phyloP scores from a whole-genome alignment of 179 eudicot species.

The Pouteria campechiana region DNA sequence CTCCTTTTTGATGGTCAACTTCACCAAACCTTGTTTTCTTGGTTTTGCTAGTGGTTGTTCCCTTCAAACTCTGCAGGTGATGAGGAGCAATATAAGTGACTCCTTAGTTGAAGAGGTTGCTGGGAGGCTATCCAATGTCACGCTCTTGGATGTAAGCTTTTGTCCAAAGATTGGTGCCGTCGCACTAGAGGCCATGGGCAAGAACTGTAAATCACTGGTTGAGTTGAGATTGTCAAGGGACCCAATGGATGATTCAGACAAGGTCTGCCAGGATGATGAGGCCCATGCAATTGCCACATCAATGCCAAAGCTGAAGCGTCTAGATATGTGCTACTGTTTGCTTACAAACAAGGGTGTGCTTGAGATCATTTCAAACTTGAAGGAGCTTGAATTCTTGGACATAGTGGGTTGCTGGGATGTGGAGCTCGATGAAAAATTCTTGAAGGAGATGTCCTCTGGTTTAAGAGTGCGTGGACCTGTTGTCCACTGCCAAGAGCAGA shows the following conservation, averaged over 20 bases:
- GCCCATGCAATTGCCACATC: slow-evolving; percentile 55
- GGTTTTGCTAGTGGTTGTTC: slow-evolving; percentile 45
- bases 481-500: slow-evolving; percentile 11
- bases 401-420: slow-evolving; percentile 73
- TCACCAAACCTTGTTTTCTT: neutral
- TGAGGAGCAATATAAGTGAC: slow-evolving; percentile 43
- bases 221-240: slow-evolving; percentile 44
- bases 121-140: slow-evolving; percentile 24
- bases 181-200: slow-evolving; percentile 43
- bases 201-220: slow-evolving; percentile 39
- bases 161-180: slow-evolving; percentile 49
- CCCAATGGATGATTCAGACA: slow-evolving; percentile 41
- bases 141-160: slow-evolving; percentile 55
- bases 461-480: slow-evolving; percentile 61
- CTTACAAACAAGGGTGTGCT: slow-evolving; percentile 28
- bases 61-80: slow-evolving; percentile 38
- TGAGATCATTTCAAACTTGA: slow-evolving; percentile 26
- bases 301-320: slow-evolving; percentile 66
- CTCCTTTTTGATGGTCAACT: no score
- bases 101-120: slow-evolving; percentile 34
- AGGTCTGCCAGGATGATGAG: slow-evolving; percentile 51
- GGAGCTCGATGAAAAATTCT: slow-evolving; percentile 32
- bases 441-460: slow-evolving; percentile 20
- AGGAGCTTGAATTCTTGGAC: slow-evolving; percentile 44
- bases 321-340: slow-evolving; percentile 49